These are phyloP conservation scores for Colletotrichum sp. DNA, from an alignment of 2,329 filamentous ascomycete genomes.

Conservation along the genomic window DNA sequence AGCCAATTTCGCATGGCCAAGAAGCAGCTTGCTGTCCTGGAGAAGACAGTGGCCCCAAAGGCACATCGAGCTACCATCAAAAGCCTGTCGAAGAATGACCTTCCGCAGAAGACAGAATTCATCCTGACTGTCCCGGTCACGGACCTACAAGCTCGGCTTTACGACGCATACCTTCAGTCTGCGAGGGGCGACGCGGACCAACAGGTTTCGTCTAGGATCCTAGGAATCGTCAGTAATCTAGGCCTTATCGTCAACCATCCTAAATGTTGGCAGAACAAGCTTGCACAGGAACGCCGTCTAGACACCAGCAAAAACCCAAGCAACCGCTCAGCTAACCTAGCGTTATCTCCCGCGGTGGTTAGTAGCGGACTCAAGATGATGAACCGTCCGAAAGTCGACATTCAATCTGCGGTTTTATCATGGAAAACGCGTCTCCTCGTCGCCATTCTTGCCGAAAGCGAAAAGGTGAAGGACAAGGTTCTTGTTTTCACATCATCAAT, in stretches of 20 bases:
- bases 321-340: not conserved
- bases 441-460: constrained; percentile 71
- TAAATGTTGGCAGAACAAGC: constrained; percentile 45
- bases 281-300: constrained; percentile 24
- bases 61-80: constrained; percentile 75
- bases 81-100: constrained; percentile 64
- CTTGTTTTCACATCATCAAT: constrained; percentile 82
- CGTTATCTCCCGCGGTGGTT: not conserved
- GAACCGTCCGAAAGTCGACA: constrained; percentile 34
- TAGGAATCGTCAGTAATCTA: constrained; percentile 45
- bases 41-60: constrained; percentile 76
- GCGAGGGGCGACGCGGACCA: not conserved
- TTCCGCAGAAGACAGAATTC: constrained; percentile 83
- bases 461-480: constrained; percentile 70
- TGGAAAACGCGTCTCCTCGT: constrained; percentile 73
- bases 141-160: constrained; percentile 66
- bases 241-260: constrained; percentile 59
- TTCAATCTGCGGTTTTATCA: constrained; percentile 59
- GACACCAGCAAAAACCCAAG: constrained; percentile 6
- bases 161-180: constrained; percentile 51
- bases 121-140: constrained; percentile 78
- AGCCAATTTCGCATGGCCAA: constrained; percentile 63
- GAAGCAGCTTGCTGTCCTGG: constrained; percentile 73
- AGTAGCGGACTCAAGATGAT: constrained; percentile 39
- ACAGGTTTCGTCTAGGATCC: constrained; percentile 24